Base-by-base conservation (phyloP, 352 stramenopile genomes). In the Phytophthora pluvialis region DNA sequence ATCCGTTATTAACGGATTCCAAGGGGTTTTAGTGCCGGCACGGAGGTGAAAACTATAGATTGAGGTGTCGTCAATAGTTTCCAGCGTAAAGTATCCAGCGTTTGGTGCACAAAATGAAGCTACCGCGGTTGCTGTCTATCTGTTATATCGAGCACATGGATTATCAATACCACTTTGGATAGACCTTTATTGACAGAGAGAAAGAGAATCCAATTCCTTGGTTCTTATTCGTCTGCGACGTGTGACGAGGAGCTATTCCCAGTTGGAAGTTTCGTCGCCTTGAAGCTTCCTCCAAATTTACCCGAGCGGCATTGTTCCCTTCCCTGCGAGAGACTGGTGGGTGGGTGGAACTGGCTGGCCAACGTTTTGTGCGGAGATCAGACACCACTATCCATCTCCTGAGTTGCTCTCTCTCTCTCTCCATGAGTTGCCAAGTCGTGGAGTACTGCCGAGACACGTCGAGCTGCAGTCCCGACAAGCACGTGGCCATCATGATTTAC, bases 361-460 rank as follows among this genome's bases (percentile, higher is more conserved):
- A 21, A 21, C 21, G 21, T 21, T 21, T 21, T 21, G 45, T 39
- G 28, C 26, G 3, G 36, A 49, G 43, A 65, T 51, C 47, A 66
- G 56, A 65, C 56, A 33, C 40, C 52, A 68, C 51, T 57, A 63
- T 63, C 51, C 52, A 67, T 56, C 50, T 48, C 13, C 29, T 42
- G 43, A 48, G 32, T 44, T 48, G 25, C 25, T 31, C 13, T 5
- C 21, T 21, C 13, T 5, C 21, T 21, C 21, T 21, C 45, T 42
- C 25, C 32, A 70, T 73, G 66, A 73, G 43, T 73, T 66, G 60
- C 61, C 66, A 70, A 66, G 59, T 64, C n/a, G 65, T 33, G n/a
- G 52, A 68, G 38, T 45, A 47, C 33, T 39, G 11, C 43, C 48
- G n/a, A 31, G 40, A 61, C 18, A 46, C 10, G 16, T 28, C 11